phyloP scores from a whole-genome alignment of 768 basidiomycete species.

The Boletus tomentosulus region DNA sequence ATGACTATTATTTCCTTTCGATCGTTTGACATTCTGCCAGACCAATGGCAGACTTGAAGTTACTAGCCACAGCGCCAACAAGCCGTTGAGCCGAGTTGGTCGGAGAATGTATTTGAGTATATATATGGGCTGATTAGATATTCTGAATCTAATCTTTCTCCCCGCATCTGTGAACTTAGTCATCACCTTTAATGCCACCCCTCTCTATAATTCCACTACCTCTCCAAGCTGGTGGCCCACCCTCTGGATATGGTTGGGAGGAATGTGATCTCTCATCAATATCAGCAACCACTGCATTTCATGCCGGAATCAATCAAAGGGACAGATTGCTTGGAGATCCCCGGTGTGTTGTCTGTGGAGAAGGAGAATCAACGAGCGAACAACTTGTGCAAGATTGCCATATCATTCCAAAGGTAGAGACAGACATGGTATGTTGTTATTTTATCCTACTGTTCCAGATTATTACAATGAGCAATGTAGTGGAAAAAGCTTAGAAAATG shows the following conservation, averaged over 20 bases:
- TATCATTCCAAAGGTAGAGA: neutral
- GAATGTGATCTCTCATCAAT: neutral
- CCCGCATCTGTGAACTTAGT: too few relatives aligned
- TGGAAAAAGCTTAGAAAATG: neutral
- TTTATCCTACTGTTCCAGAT: neutral
- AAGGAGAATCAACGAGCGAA: too few relatives aligned
- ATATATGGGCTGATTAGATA: too few relatives aligned
- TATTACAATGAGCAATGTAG: neutral
- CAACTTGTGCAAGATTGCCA: neutral
- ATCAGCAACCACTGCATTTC: neutral
- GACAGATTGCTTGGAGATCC: neutral
- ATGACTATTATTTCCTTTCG: slow-evolving; percentile 34
- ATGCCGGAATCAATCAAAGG: neutral
- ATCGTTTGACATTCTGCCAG: slow-evolving; percentile 1
- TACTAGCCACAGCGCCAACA: too few relatives aligned
- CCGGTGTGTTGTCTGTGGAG: neutral
- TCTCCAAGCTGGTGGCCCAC: neutral
- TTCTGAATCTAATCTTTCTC: too few relatives aligned
- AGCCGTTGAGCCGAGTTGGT: too few relatives aligned
- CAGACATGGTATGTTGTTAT: neutral
- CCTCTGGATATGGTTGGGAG: neutral
- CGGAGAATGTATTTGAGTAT: too few relatives aligned
- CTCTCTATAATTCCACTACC: neutral
- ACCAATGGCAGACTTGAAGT: too few relatives aligned
- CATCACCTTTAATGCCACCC: neutral